Percentiles rank a stretch among this genome's conserved stretches.
Conservation (phyloP, 2,329 filamentous ascomycete species). For the Biscogniauxia marginata region DNA sequence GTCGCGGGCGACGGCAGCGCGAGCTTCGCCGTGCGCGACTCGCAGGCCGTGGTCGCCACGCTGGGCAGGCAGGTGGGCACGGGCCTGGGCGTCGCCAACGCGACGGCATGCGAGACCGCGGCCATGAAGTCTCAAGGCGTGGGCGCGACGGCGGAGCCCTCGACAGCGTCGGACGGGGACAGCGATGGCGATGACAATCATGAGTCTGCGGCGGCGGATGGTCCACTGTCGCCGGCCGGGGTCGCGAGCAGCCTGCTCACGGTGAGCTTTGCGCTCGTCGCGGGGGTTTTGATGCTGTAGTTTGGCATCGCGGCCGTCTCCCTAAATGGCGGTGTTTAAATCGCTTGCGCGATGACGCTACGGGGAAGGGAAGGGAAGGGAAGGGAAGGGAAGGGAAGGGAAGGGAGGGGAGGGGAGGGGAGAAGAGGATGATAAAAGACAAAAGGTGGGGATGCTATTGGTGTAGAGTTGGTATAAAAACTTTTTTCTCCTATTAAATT, state of each 20-base stretch:
- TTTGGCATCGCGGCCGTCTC: slow-evolving; percentile 2
- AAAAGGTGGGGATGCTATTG: no score
- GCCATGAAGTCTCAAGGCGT: background rate
- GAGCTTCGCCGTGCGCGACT: slow-evolving; percentile 40
- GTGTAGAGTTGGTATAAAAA: no score
- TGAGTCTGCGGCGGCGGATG: background rate
- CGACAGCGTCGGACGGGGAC: background rate
- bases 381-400: no score
- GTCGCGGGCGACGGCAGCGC: slow-evolving; percentile 35
- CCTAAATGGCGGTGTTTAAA: no score
- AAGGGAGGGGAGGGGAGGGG: no score
- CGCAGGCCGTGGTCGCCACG: slow-evolving; percentile 45
- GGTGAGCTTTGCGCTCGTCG: slow-evolving; percentile 1
- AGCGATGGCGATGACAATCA: background rate
- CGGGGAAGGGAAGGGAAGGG: no score
- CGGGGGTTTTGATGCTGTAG: slow-evolving; percentile 9
- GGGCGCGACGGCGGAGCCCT: background rate
- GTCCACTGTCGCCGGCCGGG: no score
- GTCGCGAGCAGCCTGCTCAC: background rate
- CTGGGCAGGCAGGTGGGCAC: slow-evolving; percentile 31
- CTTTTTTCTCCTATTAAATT: no score
- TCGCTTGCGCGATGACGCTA: no score
- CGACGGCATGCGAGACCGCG: background rate
- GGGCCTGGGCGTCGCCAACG: background rate
- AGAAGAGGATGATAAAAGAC: no score